Percentiles rank a stretch among this genome's conserved stretches.
These are phyloP conservation scores for Carex scoparia DNA, from an alignment of 176 grass and related monocot species.

Conservation along the genomic window DNA sequence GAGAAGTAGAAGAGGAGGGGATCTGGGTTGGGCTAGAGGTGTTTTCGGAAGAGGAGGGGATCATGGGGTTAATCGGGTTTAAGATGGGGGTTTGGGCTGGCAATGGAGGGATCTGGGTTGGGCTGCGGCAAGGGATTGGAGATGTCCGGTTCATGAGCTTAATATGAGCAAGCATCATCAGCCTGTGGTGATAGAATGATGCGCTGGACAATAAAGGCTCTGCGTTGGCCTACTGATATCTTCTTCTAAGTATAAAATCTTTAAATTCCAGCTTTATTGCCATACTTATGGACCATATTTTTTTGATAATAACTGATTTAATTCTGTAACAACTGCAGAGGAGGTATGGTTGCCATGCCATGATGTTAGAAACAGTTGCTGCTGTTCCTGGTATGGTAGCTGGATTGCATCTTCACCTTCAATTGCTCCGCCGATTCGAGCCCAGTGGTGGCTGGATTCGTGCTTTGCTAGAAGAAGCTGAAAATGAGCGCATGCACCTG, in stretches of 20 bases:
- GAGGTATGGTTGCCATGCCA: slow-evolving; percentile 69
- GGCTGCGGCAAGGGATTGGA: too few species aligned
- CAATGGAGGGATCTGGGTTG: too few species aligned
- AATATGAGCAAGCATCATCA: slow-evolving; percentile 44
- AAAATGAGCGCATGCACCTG: slow-evolving; percentile 99
- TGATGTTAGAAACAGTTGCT: slow-evolving; percentile 85
- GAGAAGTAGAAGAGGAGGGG: too few species aligned
- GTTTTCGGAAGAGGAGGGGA: too few species aligned
- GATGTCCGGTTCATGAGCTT: too few species aligned
- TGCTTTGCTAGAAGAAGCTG: slow-evolving; percentile 76
- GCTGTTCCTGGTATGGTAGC: slow-evolving; percentile 86
- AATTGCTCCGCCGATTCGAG: slow-evolving; percentile 66
- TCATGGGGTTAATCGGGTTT: too few species aligned
- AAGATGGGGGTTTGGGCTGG: too few species aligned
- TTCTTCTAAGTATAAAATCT: slow-evolving; percentile 57
- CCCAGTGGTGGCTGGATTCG: slow-evolving; percentile 89
- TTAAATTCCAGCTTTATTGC: not conserved
- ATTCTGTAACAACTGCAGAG: slow-evolving; percentile 29
- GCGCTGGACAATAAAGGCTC: slow-evolving; percentile 62
- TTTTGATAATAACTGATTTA: not conserved
- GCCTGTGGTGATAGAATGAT: slow-evolving; percentile 63
- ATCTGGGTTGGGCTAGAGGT: too few species aligned
- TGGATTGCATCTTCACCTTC: slow-evolving; percentile 70
- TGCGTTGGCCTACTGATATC: slow-evolving; percentile 62
- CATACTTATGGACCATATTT: too few species aligned